Percentiles rank a stretch among this genome's conserved stretches.
phyloP scores from a whole-genome alignment of 2,329 filamentous ascomycete genomes.

The Nigrospora osmanthi region DNA sequence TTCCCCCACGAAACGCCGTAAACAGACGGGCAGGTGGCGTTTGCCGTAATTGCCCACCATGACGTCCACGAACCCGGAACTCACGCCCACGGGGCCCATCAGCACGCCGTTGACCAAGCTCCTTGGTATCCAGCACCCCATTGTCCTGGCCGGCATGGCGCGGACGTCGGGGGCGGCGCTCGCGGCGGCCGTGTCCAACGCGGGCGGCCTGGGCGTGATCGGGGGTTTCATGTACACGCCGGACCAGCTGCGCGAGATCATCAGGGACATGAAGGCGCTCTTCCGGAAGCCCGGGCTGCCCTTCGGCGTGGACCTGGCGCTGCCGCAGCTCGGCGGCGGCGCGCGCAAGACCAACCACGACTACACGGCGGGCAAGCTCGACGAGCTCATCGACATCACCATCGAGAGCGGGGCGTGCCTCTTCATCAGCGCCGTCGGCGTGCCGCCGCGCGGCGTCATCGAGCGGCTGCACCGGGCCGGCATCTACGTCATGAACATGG shows the following conservation, averaged over 20 bases:
- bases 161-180: constrained; percentile 70
- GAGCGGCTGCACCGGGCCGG: constrained; percentile 70
- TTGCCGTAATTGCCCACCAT: not conserved
- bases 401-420: constrained; percentile 76
- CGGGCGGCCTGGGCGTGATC: constrained; percentile 74
- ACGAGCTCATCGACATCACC: constrained; percentile 80
- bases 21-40: too few relatives aligned
- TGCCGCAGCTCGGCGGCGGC: constrained; percentile 77
- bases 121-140: constrained; percentile 77
- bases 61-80: constrained; percentile 4
- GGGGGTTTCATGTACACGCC: constrained; percentile 68
- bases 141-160: constrained; percentile 92
- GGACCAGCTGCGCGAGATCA: constrained; percentile 66
- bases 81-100: constrained; percentile 36
- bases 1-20: too few relatives aligned
- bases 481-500: constrained; percentile 94
- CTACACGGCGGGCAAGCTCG: constrained; percentile 83
- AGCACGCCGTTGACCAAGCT: constrained; percentile 72
- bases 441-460: constrained; percentile 69
- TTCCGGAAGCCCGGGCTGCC: constrained; percentile 61
- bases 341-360: constrained; percentile 92
- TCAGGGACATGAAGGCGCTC: constrained; percentile 76
- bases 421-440: constrained; percentile 83
- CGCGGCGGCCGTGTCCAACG: constrained; percentile 81
- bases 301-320: constrained; percentile 85